phyloP scores from a whole-genome alignment of 2,329 filamentous ascomycete genomes.

The Tolypocladium guangdongense region DNA sequence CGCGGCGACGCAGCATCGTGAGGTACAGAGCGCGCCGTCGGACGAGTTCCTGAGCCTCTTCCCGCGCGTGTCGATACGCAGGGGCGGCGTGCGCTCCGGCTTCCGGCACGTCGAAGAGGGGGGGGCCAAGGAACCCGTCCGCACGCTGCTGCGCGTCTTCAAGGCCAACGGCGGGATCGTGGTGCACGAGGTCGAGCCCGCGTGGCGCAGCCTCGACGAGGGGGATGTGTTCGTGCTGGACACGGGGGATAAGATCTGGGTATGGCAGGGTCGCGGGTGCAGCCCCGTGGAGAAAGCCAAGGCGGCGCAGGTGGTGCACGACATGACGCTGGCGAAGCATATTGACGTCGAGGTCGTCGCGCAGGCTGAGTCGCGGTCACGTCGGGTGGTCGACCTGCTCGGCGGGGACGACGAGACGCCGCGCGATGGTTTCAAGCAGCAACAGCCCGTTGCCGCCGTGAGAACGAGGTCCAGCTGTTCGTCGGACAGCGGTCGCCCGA shows the following conservation, averaged over 20 bases:
- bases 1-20: conserved; percentile 52
- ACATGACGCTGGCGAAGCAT: conserved; percentile 52
- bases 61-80: conserved; percentile 46
- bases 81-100: conserved; percentile 50
- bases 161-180: conserved; percentile 42
- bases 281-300: conserved; percentile 61
- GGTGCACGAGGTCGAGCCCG: conserved; percentile 53
- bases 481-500: conserved; percentile 9
- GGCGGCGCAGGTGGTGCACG: conserved; percentile 55
- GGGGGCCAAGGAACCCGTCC: conserved; percentile 24
- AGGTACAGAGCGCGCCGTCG: conserved; percentile 48
- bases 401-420: conserved; percentile 33
- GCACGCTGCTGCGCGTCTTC: conserved; percentile 51
- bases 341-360: conserved; percentile 54
- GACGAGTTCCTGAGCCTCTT: conserved; percentile 51
- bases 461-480: background rate
- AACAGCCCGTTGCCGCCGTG: conserved; percentile 25
- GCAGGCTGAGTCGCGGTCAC: conserved; percentile 45
- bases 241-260: conserved; percentile 52
- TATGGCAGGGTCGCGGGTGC: conserved; percentile 56
- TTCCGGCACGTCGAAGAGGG: conserved; percentile 51
- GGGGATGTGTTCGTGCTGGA: conserved; percentile 57
- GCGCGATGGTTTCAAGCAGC: conserved; percentile 26
- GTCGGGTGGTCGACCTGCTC: conserved; percentile 44
- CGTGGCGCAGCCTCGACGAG: conserved; percentile 51